Evolutionary conservation across 768 basidiomycete species (phyloP).

Genomic region (Phanerochaete carnosa): DNA sequence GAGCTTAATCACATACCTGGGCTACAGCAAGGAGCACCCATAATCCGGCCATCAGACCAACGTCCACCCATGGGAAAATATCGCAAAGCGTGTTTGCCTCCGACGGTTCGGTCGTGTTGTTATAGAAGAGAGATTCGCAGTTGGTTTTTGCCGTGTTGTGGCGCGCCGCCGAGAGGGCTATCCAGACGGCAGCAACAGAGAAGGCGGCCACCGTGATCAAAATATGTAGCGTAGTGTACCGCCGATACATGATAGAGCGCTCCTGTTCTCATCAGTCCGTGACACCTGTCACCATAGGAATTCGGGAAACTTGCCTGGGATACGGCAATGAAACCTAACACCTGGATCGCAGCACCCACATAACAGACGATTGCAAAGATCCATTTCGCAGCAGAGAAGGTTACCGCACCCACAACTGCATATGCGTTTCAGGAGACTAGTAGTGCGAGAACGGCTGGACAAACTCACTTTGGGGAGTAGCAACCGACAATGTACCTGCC

Average conservation of each 20-base stretch:
- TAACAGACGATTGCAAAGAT: slow-evolving; percentile 78
- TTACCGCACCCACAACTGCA: slow-evolving; percentile 81
- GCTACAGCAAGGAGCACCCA: slow-evolving; percentile 79
- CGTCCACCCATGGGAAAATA: slow-evolving; percentile 89
- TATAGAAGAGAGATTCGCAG: slow-evolving; percentile 63
- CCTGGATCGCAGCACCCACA: slow-evolving; percentile 69
- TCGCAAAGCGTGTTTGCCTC: slow-evolving; percentile 78
- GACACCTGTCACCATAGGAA: background rate
- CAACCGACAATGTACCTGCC: slow-evolving; percentile 70
- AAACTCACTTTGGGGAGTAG: slow-evolving; percentile 73
- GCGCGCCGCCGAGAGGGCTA: slow-evolving; percentile 71
- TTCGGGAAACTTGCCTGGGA: slow-evolving; percentile 48
- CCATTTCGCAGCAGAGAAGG: slow-evolving; percentile 71
- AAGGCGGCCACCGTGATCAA: slow-evolving; percentile 58
- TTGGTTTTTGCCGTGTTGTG: slow-evolving; percentile 68
- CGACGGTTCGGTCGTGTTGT: slow-evolving; percentile 29
- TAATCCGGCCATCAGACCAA: slow-evolving; percentile 87
- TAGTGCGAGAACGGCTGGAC: background rate
- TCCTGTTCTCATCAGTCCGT: slow-evolving; percentile 41
- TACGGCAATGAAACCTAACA: slow-evolving; percentile 86
- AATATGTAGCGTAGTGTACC: slow-evolving; percentile 68
- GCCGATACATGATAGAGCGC: slow-evolving; percentile 57
- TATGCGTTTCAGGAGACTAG: background rate
- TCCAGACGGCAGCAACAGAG: slow-evolving; percentile 76
- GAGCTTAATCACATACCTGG: slow-evolving; percentile 50